phyloP scores from a whole-genome alignment of 176 grass and related monocot genomes.

The Carex cristatella region DNA sequence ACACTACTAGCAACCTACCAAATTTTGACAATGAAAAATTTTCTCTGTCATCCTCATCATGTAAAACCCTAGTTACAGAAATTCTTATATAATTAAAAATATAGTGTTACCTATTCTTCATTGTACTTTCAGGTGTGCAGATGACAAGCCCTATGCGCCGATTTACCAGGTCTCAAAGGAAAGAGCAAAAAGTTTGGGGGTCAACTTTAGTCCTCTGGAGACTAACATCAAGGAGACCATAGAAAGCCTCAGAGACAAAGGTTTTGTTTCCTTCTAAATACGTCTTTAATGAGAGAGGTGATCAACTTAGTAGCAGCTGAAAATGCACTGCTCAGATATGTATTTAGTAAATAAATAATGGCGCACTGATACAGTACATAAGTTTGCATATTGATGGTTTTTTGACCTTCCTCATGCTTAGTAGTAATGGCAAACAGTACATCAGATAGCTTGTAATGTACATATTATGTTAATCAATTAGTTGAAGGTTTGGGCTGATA shows the following conservation, averaged over 20 bases:
- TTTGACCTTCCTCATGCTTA: not conserved
- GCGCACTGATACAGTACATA: not conserved
- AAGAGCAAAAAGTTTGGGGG: conserved; percentile 42
- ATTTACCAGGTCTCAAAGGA: conserved; percentile 56
- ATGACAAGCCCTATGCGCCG: conserved; percentile 43
- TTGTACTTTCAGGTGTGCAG: conserved; percentile 34
- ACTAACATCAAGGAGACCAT: conserved; percentile 51
- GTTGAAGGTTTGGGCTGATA: not conserved
- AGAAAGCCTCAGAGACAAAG: conserved; percentile 55
- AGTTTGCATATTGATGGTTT: not conserved
- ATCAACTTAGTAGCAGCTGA: not conserved
- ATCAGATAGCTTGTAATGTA: not conserved
- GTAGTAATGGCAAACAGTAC: not conserved
- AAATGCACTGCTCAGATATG: not conserved
- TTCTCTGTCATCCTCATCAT: not conserved
- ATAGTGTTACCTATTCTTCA: not conserved
- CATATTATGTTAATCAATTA: not conserved
- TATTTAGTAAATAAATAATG: not conserved
- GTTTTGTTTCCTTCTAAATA: conserved; percentile 32
- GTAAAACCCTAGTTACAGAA: not conserved
- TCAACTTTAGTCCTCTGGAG: conserved; percentile 33
- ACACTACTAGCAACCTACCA: not conserved
- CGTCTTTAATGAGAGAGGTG: not conserved
- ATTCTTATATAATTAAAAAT: not conserved
- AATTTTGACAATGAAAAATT: not conserved